phyloP scores from a whole-genome alignment of 139 green algal genomes.

The Haematococcus sp. region DNA sequence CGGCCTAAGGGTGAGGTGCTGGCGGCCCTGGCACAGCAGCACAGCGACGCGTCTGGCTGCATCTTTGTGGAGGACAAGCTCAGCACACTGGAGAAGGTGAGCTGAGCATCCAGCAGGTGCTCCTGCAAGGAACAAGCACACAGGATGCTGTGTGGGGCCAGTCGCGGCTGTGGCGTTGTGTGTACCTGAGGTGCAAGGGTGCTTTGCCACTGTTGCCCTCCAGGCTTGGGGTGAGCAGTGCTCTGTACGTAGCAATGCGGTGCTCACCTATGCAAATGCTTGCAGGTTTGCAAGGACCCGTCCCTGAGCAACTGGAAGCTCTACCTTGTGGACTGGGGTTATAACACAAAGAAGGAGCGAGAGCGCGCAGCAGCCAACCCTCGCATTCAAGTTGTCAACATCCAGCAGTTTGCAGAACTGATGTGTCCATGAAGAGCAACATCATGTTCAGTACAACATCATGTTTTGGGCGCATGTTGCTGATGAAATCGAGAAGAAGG shows the following conservation, averaged over 20 bases:
- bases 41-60: slow-evolving; percentile 42
- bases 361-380: slow-evolving; percentile 36
- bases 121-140: too few relatives aligned
- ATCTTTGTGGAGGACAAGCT: slow-evolving; percentile 94
- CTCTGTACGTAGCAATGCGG: too few relatives aligned
- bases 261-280: neutral
- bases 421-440: neutral
- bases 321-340: slow-evolving; percentile 93
- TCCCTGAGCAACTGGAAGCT: slow-evolving; percentile 66
- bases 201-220: too few relatives aligned
- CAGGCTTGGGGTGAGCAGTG: too few relatives aligned
- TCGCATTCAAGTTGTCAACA: slow-evolving; percentile 21
- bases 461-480: neutral
- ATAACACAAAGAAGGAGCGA: slow-evolving; percentile 80
- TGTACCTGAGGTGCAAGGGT: neutral
- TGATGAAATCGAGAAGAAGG: neutral
- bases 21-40: slow-evolving; percentile 47
- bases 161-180: neutral
- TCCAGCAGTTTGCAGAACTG: slow-evolving; percentile 8
- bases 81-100: slow-evolving; percentile 85
- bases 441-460: neutral
- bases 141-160: neutral
- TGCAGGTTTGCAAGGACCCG: slow-evolving; percentile 55
- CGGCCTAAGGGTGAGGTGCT: slow-evolving; percentile 81
- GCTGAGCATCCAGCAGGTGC: too few relatives aligned